Conservation (phyloP, 441 rosid genomes). For the Macaranga tanarius region DNA sequence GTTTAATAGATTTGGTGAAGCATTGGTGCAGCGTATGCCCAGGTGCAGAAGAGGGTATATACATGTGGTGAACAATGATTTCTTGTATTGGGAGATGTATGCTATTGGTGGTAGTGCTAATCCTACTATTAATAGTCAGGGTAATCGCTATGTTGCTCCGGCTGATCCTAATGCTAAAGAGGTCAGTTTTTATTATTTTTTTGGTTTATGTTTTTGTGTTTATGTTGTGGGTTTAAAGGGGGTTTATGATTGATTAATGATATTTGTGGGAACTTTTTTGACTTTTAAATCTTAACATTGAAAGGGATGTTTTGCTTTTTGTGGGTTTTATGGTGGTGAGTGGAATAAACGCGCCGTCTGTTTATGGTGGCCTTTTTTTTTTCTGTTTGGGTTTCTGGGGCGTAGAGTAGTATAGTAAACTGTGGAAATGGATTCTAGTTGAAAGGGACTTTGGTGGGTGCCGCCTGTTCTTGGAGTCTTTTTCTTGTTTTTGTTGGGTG, state of each 20-base stretch:
- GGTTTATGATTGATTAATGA: neutral
- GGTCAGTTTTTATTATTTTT: conserved; percentile 34
- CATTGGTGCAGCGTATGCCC: conserved; percentile 86
- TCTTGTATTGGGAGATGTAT: conserved; percentile 78
- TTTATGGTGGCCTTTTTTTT: neutral
- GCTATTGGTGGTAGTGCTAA: conserved; percentile 90
- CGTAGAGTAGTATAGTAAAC: too few relatives aligned
- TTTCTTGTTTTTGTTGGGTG: too few relatives aligned
- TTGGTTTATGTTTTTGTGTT: too few relatives aligned
- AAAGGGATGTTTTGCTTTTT: neutral
- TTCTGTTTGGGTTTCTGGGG: too few relatives aligned
- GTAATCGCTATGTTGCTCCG: conserved; percentile 81
- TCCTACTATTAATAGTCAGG: conserved; percentile 87
- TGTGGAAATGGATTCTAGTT: too few relatives aligned
- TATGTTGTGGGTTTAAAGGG: neutral
- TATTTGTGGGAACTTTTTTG: neutral
- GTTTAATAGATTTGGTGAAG: conserved; percentile 68
- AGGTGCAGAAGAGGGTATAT: conserved; percentile 80
- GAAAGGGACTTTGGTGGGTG: too few relatives aligned
- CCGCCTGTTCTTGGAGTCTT: too few relatives aligned
- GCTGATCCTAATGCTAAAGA: conserved; percentile 58
- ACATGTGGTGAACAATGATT: conserved; percentile 82
- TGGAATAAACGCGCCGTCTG: neutral
- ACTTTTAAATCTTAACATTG: neutral
- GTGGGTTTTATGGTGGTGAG: conserved; percentile 3